Percentiles rank a stretch among this genome's conserved stretches.
Evolutionary conservation across 2,329 filamentous ascomycete species (phyloP).

Genomic region (Pseudogymnoascus sp.): DNA sequence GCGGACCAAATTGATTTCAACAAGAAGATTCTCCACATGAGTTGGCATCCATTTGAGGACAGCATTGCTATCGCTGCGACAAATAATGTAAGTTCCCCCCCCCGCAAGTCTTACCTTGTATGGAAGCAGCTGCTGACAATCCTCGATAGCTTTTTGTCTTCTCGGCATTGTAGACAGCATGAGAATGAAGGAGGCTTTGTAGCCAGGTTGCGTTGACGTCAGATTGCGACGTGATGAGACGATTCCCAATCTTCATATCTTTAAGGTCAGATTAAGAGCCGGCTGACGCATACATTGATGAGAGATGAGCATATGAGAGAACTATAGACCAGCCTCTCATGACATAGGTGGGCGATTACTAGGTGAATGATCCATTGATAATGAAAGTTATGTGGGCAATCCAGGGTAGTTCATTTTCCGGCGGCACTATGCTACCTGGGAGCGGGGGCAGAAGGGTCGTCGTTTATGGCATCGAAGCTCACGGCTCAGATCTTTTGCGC

Average conservation of each 20-base stretch:
- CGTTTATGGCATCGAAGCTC: background rate
- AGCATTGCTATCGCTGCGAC: slow-evolving; percentile 99
- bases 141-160: slow-evolving; percentile 63
- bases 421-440: background rate
- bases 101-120: background rate
- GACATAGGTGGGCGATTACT: slow-evolving; percentile 4
- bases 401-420: background rate
- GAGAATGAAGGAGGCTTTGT: slow-evolving; percentile 23
- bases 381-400: slow-evolving; percentile 6
- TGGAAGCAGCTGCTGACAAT: slow-evolving; percentile 15
- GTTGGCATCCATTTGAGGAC: slow-evolving; percentile 99
- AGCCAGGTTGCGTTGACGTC: slow-evolving; percentile 28
- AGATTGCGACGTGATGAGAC: slow-evolving; percentile 18
- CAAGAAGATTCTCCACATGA: slow-evolving; percentile 99
- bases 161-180: slow-evolving; percentile 56
- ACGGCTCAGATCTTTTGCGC: slow-evolving; percentile 7
- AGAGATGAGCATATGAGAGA: slow-evolving; percentile 11
- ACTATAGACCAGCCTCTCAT: slow-evolving; percentile 8
- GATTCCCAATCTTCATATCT: slow-evolving; percentile 8
- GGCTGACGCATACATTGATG: slow-evolving; percentile 9
- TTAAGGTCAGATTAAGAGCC: slow-evolving; percentile 3
- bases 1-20: slow-evolving; percentile 99
- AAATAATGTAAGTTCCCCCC: slow-evolving; percentile 84
- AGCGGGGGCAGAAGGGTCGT: background rate
- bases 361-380: slow-evolving; percentile 7